Evolutionary conservation across 441 rosid genomes (phyloP).

Genomic region (Adansonia grandidieri): DNA sequence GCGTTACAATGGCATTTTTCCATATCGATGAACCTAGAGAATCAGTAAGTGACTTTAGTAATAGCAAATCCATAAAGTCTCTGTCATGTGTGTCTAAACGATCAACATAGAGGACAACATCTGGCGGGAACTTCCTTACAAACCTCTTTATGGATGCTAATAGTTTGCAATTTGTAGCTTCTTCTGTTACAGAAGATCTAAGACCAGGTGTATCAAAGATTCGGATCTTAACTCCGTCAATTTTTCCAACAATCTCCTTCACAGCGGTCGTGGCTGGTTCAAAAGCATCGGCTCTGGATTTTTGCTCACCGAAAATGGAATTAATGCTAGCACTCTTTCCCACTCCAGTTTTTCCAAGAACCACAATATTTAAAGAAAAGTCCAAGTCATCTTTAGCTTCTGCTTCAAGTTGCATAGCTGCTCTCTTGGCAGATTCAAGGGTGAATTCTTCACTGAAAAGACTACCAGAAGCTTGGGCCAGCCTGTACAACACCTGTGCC

Average conservation of each 20-base stretch:
- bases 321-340: constrained; percentile 92
- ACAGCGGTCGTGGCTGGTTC: constrained; percentile 54
- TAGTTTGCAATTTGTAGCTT: constrained; percentile 53
- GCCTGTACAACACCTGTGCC: constrained; percentile 50
- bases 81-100: constrained; percentile 58
- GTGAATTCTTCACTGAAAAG: constrained; percentile 42
- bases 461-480: constrained; percentile 41
- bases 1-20: constrained; percentile 62
- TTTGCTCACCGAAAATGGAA: constrained; percentile 69
- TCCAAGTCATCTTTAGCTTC: constrained; percentile 48
- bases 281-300: constrained; percentile 58
- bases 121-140: constrained; percentile 66
- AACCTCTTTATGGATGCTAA: constrained; percentile 63
- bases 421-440: constrained; percentile 47
- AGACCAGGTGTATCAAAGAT: constrained; percentile 86
- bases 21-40: constrained; percentile 69
- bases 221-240: constrained; percentile 59
- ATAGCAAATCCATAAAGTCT: constrained; percentile 51
- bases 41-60: constrained; percentile 52
- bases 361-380: constrained; percentile 68
- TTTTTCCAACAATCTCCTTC: constrained; percentile 56
- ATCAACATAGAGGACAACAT: constrained; percentile 78
- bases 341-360: constrained; percentile 85
- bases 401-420: constrained; percentile 51
- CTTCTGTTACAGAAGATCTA: constrained; percentile 49